A percentile compares a stretch with the other conserved stretches of the same genome.
These are phyloP conservation scores for Acmispon strigosus DNA, from an alignment of 306 rosid species.

Conservation along the genomic window DNA sequence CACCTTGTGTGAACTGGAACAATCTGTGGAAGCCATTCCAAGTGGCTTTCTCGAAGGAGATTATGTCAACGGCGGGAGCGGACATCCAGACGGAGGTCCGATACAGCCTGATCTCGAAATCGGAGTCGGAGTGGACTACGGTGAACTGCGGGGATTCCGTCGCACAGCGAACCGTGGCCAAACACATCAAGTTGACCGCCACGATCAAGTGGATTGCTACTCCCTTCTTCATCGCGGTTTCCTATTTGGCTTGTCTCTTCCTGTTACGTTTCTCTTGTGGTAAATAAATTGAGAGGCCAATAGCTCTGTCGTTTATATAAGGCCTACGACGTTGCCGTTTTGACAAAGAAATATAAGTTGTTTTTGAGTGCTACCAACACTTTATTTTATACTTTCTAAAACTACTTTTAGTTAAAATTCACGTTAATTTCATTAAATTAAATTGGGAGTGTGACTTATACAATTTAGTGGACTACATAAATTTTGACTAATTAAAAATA, in stretches of 20 bases:
- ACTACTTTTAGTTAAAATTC: too few relatives aligned
- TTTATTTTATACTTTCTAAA: too few relatives aligned
- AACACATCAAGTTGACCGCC: background rate
- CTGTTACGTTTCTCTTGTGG: background rate
- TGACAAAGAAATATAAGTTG: too few relatives aligned
- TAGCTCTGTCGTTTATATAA: background rate
- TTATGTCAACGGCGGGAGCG: conserved; percentile 29
- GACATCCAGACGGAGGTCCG: conserved; percentile 50
- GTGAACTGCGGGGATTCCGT: conserved; percentile 54
- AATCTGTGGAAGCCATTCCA: conserved; percentile 71
- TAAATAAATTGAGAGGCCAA: background rate
- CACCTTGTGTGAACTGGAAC: conserved; percentile 80
- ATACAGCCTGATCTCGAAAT: conserved; percentile 71
- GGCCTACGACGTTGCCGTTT: background rate
- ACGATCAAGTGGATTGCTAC: background rate
- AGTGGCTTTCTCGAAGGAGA: conserved; percentile 54
- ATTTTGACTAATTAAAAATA: too few relatives aligned
- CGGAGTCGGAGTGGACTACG: conserved; percentile 54
- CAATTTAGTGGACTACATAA: too few relatives aligned
- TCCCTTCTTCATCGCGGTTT: conserved; percentile 15
- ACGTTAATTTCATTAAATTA: too few relatives aligned
- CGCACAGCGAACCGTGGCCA: conserved; percentile 17
- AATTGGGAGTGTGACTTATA: too few relatives aligned
- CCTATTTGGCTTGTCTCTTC: background rate
- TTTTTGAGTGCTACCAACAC: too few relatives aligned